phyloP scores from a whole-genome alignment of 2,329 filamentous ascomycete genomes.

The Pseudogymnoascus sp. region DNA sequence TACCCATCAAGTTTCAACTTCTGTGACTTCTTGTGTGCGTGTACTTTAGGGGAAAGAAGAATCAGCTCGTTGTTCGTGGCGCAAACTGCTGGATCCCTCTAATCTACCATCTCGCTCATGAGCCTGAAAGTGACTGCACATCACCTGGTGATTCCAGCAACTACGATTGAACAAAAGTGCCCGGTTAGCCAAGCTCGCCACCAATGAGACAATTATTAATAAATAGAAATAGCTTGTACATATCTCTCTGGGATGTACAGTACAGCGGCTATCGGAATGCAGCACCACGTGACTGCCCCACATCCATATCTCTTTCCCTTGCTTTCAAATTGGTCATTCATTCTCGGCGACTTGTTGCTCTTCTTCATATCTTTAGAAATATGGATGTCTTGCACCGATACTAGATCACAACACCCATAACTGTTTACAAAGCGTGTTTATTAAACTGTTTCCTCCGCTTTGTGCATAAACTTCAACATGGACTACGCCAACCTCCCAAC shows the following conservation, averaged over 20 bases:
- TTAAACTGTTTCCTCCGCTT: not conserved
- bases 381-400: not conserved
- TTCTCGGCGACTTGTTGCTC: not conserved
- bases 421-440: not conserved
- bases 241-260: not conserved
- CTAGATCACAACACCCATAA: slow-evolving; percentile 1
- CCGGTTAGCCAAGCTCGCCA: not conserved
- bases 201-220: not conserved
- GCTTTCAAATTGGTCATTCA: not conserved
- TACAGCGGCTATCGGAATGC: not conserved
- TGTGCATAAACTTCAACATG: slow-evolving; percentile 10
- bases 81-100: too few relatives aligned
- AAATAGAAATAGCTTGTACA: not conserved
- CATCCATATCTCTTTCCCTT: not conserved
- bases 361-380: not conserved
- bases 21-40: not conserved
- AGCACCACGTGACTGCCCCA: slow-evolving; percentile 6
- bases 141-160: not conserved
- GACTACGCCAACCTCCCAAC: slow-evolving; percentile 47
- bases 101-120: not conserved
- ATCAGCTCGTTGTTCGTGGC: not conserved
- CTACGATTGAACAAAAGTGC: not conserved
- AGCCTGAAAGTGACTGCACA: not conserved
- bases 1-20: not conserved
- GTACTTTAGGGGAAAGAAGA: not conserved